Base-by-base conservation (phyloP, 208 protist species). In the Acanthamoeba triangularis region DNA sequence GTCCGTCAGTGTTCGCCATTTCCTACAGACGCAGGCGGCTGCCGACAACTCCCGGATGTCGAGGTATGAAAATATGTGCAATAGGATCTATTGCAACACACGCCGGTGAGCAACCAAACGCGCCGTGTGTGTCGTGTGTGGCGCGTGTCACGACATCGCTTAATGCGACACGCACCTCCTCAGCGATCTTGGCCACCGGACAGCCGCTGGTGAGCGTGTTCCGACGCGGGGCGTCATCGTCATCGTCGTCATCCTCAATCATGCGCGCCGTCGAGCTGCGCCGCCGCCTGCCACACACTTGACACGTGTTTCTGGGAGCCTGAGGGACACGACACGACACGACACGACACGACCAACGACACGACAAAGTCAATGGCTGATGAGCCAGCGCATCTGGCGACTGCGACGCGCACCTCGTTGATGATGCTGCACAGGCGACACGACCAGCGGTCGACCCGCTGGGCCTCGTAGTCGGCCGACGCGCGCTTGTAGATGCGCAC, bases 21-120 rank as follows among this genome's bases (percentile, higher is more conserved):
- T 56, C 7, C 80, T 47, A 18, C 80, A 90, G 30, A 90, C 80
- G 80, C 80, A 63, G 41, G 80, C 44, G 30, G 54, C 80, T 5
- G 52, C 23, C 44, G 52, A 7, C 52, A 90, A 25, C n/a, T 90
- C 52, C 49, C 54, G 44, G 23, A 56, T 44, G 35, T 90, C 49
- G 30, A 90, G 80, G 23, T 67, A 90, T 11, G 52, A 67, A 25
- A 90, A 90, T 23, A 90, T 65, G 80, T 90, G 80, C 80, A 90
- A 44, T 41, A 90, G 30, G 28, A 90, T 56, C 80, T 90, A n/a
- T n/a, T n/a, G 72, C 63, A 10, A 35, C 14, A 80, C 30, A 33
- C 2, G 30, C 13, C 35, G 1, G 49, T 54, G 13, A 54, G 13
- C 49, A 18, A 47, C 72, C 72, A 76, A 1, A 30, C 61, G 28